Base-by-base conservation (phyloP, 2,329 filamentous ascomycete species). In the Aspergillus brasiliensis region DNA sequence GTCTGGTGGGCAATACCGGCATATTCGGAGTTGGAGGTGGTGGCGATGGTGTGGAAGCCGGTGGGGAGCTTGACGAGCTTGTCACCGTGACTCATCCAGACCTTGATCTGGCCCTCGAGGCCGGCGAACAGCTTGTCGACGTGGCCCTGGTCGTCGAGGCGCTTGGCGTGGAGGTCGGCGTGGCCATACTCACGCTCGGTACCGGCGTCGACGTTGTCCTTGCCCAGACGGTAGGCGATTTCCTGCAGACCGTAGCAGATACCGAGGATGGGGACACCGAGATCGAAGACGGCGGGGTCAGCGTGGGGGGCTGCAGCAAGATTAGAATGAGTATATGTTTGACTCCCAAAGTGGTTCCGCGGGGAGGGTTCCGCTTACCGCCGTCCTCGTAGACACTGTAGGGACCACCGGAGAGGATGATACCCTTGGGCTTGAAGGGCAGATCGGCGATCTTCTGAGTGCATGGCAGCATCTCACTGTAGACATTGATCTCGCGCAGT, bases 51-150 rank as follows among this genome's bases (percentile, higher is more conserved):
- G 61, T 85, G 78, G 73, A 96, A 97, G 42, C 83, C 85, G 37
- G 88, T 80, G 8, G 93, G 93, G 40, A 97, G 81, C 57, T 84
- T 80, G 40, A 83, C 84, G 10, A 98, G 84, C 82, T 96, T 96
- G 78, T 97, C 92, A 60, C 88, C 88, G 75, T 98, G 94, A 66
- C 86, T 90, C 93, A 97, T 97, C 84, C 86, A 94, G 13, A 91
- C 86, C 62, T 90, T 83, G 69, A 91, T 82, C 54, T 86, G 80
- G 62, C 91, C 87, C 60, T 87, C 89, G 10, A 97, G 72, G 15
- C 88, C 91, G 27, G 86, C 82, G 76, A 97, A 97, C 21, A 98
- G 86, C 51, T 84, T 83, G 74, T 97, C 89, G 67, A 91, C 88
- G 70, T 92, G 87, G 21, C 71, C 64, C 25, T 61, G 57, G 64